These are phyloP conservation scores for Neoboletus magnificus DNA, from an alignment of 768 basidiomycete genomes.

Conservation along the genomic window DNA sequence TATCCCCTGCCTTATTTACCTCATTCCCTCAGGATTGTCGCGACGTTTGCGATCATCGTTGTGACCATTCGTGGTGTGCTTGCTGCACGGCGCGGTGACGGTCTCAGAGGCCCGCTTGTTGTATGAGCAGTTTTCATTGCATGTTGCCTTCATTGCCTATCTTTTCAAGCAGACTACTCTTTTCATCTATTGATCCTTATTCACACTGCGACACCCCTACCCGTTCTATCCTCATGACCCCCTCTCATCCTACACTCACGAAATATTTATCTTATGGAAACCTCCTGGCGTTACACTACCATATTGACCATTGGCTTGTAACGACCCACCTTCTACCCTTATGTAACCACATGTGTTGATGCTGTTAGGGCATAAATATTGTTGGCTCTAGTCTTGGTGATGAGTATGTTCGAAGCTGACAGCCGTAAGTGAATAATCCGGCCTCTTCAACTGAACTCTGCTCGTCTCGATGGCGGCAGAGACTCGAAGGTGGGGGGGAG, in stretches of 20 bases:
- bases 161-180: not conserved
- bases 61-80: constrained; percentile 59
- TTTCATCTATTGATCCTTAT: not conserved
- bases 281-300: not conserved
- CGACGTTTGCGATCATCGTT: constrained; percentile 57
- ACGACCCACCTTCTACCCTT: not conserved
- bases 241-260: not conserved
- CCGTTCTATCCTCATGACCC: not conserved
- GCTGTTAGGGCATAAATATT: not conserved
- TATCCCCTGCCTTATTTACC: not conserved
- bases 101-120: constrained; percentile 55
- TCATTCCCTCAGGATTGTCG: constrained; percentile 48
- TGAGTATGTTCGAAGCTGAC: not conserved
- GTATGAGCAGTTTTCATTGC: constrained; percentile 16
- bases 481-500: too few relatives aligned
- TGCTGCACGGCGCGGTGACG: constrained; percentile 63
- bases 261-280: constrained; percentile 7
- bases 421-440: not conserved
- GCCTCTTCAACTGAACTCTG: too few relatives aligned
- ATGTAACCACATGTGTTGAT: not conserved
- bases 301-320: not conserved
- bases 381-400: not conserved
- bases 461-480: not conserved
- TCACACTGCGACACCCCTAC: constrained; percentile 17
- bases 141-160: not conserved